Evolutionary conservation across 345 rosid species (phyloP), one percentile per base, ranked within the genome.

Genomic region (Sisymbrium irio): DNA sequence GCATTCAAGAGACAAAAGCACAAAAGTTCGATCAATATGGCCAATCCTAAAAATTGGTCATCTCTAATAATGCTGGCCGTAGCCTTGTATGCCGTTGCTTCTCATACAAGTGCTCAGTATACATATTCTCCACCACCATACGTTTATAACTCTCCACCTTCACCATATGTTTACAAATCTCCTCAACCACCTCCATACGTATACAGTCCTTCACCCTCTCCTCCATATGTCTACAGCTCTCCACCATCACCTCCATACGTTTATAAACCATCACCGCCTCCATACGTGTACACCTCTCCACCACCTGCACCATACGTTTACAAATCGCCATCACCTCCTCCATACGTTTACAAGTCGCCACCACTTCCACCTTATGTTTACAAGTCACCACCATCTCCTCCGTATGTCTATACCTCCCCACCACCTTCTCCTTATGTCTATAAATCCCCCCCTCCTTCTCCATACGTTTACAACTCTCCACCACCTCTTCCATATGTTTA

Each of bases 41-140:
- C 47, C 12, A 60, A 60, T 20, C 28, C 6, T 12, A 60, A 12
- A 5, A 57, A 33, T 37, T 60, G 46, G 46, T 39, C 47, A 20
- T 20, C 65, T 11, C 30, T 37, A 60, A 30, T 60, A 0, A 1
- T 60, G 47, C 10, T 62, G 67, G 67, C 40, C 11, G 18, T 65
- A 28, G 69, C 69, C 56, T 11, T 65, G 30, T 65, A 65, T 65
- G 44, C 19, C 69, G 30, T 47, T 46, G 18, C 44, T 65, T 19
- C 14, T 47, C 57, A 47, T 47, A 65, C 69, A 65, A 65, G 30
- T 33, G 57, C 69, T 7, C 69, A 65, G 0, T 65, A 63, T 28
- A 58, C 63, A 17, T 58, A 60, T 22, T 62, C 67, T 44, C 54
- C 67, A 28, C 54, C 67, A 9, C 39, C 40, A 5, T 63, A 63